These are phyloP conservation scores for Mycosphaerella sp. DNA, from an alignment of 2,329 filamentous ascomycete genomes.

Conservation along the genomic window DNA sequence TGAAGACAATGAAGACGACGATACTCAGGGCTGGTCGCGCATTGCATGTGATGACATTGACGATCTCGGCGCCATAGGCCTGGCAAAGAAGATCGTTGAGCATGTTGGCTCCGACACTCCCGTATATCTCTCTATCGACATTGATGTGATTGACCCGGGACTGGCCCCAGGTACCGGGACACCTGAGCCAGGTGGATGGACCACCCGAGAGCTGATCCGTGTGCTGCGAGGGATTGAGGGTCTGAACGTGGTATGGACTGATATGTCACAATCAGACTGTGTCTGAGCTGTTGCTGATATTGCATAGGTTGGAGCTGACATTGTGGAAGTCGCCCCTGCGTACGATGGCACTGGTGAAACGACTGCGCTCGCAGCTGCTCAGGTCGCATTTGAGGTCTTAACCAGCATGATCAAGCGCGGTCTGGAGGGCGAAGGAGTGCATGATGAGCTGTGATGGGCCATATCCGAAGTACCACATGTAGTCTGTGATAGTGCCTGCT, in stretches of 20 bases:
- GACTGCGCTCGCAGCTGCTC: conserved; percentile 75
- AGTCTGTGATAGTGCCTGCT: neutral
- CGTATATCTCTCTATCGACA: conserved; percentile 76
- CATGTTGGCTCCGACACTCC: conserved; percentile 68
- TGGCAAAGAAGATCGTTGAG: conserved; percentile 64
- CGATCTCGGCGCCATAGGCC: conserved; percentile 65
- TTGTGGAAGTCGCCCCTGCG: conserved; percentile 81
- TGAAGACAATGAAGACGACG: conserved; percentile 66
- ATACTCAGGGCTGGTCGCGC: conserved; percentile 68
- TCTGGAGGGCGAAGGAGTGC: conserved; percentile 12
- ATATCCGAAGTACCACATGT: neutral
- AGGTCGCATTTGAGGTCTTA: conserved; percentile 80
- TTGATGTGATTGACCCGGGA: conserved; percentile 72
- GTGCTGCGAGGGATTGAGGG: conserved; percentile 76
- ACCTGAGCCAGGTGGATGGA: conserved; percentile 87
- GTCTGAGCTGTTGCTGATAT: conserved; percentile 31
- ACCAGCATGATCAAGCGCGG: conserved; percentile 61
- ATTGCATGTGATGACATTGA: conserved; percentile 85
- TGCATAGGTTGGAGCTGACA: conserved; percentile 66
- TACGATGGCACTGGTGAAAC: conserved; percentile 77
- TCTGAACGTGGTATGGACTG: conserved; percentile 56
- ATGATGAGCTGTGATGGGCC: conserved; percentile 3
- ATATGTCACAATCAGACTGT: neutral
- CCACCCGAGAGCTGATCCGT: conserved; percentile 76
- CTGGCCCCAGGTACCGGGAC: conserved; percentile 64